These are phyloP conservation scores for Hypoxylon intermedium DNA, from an alignment of 495 filamentous ascomycete species.

Conservation along the genomic window DNA sequence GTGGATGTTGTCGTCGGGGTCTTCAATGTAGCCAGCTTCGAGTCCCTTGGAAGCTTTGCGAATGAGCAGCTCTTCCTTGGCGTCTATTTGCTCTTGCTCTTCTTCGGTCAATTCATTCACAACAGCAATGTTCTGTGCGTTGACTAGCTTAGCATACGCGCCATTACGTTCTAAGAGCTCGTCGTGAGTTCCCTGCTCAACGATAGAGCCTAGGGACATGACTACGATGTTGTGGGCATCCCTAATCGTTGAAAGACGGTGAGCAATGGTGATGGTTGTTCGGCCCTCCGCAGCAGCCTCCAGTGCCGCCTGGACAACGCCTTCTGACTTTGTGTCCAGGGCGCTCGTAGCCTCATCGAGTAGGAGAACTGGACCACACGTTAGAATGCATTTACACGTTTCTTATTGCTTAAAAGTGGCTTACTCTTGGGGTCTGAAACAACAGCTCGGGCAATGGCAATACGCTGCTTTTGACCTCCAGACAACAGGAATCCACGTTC, in stretches of 20 bases:
- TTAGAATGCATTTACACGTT: constrained; percentile 16
- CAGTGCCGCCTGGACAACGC: constrained; percentile 90
- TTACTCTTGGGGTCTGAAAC: constrained; percentile 85
- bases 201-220: constrained; percentile 80
- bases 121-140: constrained; percentile 78
- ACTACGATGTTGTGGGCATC: constrained; percentile 95
- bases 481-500: constrained; percentile 92
- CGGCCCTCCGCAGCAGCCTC: constrained; percentile 87
- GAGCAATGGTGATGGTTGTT: constrained; percentile 95
- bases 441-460: constrained; percentile 83
- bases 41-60: constrained; percentile 53
- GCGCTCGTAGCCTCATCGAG: constrained; percentile 95
- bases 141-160: constrained; percentile 79
- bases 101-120: constrained; percentile 62
- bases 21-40: constrained; percentile 47
- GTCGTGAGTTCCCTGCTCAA: constrained; percentile 89
- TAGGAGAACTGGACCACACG: constrained; percentile 66
- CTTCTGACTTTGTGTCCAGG: constrained; percentile 94
- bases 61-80: constrained; percentile 56
- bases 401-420: background rate
- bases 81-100: constrained; percentile 53
- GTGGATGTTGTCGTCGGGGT: constrained; percentile 66
- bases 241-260: constrained; percentile 92
- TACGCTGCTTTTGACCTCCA: constrained; percentile 96
- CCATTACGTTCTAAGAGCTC: constrained; percentile 65